Evolutionary conservation across 352 stramenopile genomes (phyloP).

Genomic region (Phytophthora citricola): DNA sequence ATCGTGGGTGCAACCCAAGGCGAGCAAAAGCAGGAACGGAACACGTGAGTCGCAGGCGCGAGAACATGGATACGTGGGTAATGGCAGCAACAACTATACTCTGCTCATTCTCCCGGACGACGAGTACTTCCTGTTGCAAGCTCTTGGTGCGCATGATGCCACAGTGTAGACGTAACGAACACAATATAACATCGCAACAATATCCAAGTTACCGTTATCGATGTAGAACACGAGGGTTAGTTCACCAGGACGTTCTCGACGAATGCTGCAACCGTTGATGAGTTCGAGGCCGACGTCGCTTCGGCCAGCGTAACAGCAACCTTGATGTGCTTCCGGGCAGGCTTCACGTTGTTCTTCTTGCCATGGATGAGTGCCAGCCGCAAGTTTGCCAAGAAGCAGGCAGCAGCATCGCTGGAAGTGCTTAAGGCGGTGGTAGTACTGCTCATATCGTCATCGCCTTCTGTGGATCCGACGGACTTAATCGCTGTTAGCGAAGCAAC

Average conservation of each 20-base stretch:
- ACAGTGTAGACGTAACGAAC: constrained; percentile 44
- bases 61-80: constrained; percentile 80
- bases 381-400: constrained; percentile 65
- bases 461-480: constrained; percentile 24
- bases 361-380: constrained; percentile 68
- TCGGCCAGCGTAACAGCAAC: constrained; percentile 38
- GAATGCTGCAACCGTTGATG: constrained; percentile 58
- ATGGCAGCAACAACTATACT: constrained; percentile 83
- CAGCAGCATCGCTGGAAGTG: constrained; percentile 31
- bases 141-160: constrained; percentile 69
- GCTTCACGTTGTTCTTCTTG: constrained; percentile 68
- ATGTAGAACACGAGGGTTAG: constrained; percentile 17
- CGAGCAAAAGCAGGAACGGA: constrained; percentile 30
- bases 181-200: constrained; percentile 9
- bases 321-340: constrained; percentile 75
- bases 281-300: constrained; percentile 33
- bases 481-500: constrained; percentile 41
- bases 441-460: constrained; percentile 29
- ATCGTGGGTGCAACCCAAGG: constrained; percentile 64
- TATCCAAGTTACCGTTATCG: background rate
- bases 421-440: constrained; percentile 33
- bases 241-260: constrained; percentile 68
- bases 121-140: constrained; percentile 79
- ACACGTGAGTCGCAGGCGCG: constrained; percentile 33
- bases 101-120: constrained; percentile 72